phyloP scores from a whole-genome alignment of 2,329 filamentous ascomycete species.

The Aspergillus pseudoterreus region DNA sequence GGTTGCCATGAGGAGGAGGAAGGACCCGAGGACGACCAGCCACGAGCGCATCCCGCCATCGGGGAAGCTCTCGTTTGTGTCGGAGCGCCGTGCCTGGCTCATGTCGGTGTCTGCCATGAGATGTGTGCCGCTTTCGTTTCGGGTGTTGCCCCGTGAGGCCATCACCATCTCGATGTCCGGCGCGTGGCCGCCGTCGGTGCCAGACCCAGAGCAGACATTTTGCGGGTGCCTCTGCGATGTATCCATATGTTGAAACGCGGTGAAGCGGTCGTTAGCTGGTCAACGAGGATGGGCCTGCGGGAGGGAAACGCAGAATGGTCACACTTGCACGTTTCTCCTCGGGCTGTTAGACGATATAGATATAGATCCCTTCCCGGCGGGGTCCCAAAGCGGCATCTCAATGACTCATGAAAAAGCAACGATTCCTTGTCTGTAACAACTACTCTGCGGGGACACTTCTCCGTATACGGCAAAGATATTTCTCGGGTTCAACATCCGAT shows the following conservation, averaged over 20 bases:
- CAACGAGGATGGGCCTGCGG: no score
- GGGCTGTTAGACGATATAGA: no score
- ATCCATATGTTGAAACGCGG: not conserved
- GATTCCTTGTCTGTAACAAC: no score
- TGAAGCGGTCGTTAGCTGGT: no score
- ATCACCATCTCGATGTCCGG: not conserved
- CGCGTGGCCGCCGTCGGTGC: not conserved
- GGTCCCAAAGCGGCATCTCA: no score
- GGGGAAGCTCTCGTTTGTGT: slow-evolving; percentile 18
- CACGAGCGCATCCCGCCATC: slow-evolving; percentile 35
- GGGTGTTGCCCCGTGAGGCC: not conserved
- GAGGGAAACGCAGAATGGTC: no score
- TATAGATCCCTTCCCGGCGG: no score
- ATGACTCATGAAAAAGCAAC: no score
- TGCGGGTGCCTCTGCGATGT: not conserved
- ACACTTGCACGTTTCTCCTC: no score
- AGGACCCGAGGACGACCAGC: slow-evolving; percentile 36
- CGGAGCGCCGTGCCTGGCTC: not conserved
- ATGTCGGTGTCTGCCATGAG: not conserved
- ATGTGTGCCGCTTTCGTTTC: not conserved
- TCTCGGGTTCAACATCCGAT: no score
- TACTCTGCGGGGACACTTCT: no score
- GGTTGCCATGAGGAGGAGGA: slow-evolving; percentile 36
- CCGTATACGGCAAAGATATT: no score
- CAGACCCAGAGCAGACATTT: not conserved